A percentile compares a stretch with the other conserved stretches of the same genome.
Conservation (phyloP, 2,329 filamentous ascomycete species). For the Exutisphaerella laricina region DNA sequence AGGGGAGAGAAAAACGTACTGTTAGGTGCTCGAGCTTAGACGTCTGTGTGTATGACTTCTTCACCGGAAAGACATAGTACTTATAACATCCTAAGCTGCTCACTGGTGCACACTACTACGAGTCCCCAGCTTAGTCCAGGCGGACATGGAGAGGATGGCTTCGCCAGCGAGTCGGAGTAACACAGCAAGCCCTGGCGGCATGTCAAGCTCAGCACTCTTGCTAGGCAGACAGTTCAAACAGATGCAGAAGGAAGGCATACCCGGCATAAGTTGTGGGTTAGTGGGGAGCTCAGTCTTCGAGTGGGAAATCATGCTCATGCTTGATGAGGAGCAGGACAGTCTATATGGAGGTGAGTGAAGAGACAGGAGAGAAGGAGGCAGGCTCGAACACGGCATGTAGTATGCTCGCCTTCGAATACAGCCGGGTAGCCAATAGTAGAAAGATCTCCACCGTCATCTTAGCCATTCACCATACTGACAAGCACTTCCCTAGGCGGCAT, state of each 20-base stretch:
- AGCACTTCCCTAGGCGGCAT: slow-evolving; percentile 62
- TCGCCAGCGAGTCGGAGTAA: slow-evolving; percentile 14
- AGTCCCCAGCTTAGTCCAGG: background rate
- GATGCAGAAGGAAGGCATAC: slow-evolving; percentile 86
- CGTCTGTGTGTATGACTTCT: too few relatives aligned
- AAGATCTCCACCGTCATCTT: background rate
- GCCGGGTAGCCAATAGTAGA: background rate
- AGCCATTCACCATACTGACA: background rate
- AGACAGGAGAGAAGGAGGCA: background rate
- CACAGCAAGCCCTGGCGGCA: slow-evolving; percentile 22
- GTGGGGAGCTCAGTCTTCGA: slow-evolving; percentile 84
- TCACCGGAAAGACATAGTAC: too few relatives aligned
- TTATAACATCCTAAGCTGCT: too few relatives aligned
- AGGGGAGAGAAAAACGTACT: too few relatives aligned
- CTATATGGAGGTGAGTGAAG: slow-evolving; percentile 73
- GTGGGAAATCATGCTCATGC: slow-evolving; percentile 99
- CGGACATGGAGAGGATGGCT: slow-evolving; percentile 9
- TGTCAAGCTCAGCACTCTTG: slow-evolving; percentile 60
- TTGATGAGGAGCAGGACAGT: slow-evolving; percentile 70
- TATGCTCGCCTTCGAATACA: slow-evolving; percentile 6
- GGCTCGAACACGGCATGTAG: background rate
- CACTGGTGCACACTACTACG: background rate
- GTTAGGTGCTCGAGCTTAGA: too few relatives aligned
- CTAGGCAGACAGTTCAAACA: slow-evolving; percentile 84
- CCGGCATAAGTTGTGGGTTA: slow-evolving; percentile 88